Base-by-base conservation (phyloP, 1,284 basidiomycete genomes). In the Mycena sp. region DNA sequence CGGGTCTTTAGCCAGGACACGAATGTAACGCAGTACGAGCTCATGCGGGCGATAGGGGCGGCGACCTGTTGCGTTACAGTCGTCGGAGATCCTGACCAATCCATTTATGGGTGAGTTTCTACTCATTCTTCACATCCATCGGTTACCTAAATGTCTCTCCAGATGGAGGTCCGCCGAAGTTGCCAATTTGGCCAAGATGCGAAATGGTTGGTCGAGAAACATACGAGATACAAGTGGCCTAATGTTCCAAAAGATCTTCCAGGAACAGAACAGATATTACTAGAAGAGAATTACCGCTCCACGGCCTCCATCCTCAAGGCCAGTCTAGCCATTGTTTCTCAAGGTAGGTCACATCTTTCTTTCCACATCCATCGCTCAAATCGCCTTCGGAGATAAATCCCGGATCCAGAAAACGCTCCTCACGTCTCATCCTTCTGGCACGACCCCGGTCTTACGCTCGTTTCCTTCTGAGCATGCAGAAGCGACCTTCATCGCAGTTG, bases 1-100 rank as follows among this genome's bases (percentile, higher is more conserved):
- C 30, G 23, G 16, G 3, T 21, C 38, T 40, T 46, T 50, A 92
- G 92, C 66, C 90, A 98, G 77, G 95, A 98, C 73, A 97, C 95
- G 1, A 97, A 96, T 71, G 85, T 83, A 2, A 89, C 89, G 6
- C 95, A 97, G 75, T 96, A 95, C 73, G 84, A 91, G 67, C 85
- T 97, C 30, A 93, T 97, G 90, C 82, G 79, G 60, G 81, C 85
- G n/a, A 87, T 96, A 58, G 91, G 89, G 0, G 72, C 70, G 26
- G 70, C 82, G 14, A 75, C 78, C 0, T 77, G 81, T 37, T 87
- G 89, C 64, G 83, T 96, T 28, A 95, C 91, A 5, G 86, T 96
- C 38, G 95, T 98, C 4, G 95, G 95, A 0, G 95, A 98, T 77
- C 95, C 95, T 0, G 95, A 98, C 76, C 95, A 97, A 73, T 94